These are phyloP conservation scores for Fusarium proliferatum DNA, from an alignment of 2,329 filamentous ascomycete genomes.

Conservation along the genomic window DNA sequence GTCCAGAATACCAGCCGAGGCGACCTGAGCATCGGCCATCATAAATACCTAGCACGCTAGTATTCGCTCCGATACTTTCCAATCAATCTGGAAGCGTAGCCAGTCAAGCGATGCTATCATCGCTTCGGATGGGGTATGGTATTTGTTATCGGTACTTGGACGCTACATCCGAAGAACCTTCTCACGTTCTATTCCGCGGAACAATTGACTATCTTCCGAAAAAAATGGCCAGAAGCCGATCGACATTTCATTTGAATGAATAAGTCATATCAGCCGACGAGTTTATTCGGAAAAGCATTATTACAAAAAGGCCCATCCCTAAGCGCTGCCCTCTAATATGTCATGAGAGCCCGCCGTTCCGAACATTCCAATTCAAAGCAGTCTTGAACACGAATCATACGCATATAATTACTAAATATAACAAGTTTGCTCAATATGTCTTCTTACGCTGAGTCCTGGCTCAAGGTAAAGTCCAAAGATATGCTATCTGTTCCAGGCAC, in stretches of 20 bases:
- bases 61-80: too few relatives aligned
- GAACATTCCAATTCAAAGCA: too few relatives aligned
- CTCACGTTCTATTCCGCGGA: background rate
- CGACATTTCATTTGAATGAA: too few relatives aligned
- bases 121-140: background rate
- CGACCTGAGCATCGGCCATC: accelerated
- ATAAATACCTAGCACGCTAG: background rate
- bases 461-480: background rate
- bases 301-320: too few relatives aligned
- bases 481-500: accelerated
- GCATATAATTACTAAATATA: too few relatives aligned
- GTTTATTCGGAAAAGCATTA: accelerated
- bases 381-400: too few relatives aligned
- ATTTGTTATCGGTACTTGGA: background rate
- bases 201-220: background rate
- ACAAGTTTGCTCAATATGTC: background rate
- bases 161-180: background rate
- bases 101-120: too few relatives aligned
- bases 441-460: background rate
- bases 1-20: background rate
- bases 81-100: too few relatives aligned
- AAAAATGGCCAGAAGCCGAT: background rate
- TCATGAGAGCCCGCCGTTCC: too few relatives aligned
- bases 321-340: too few relatives aligned
- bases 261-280: accelerated